These are phyloP conservation scores for Mariannaea sp. DNA, from an alignment of 2,329 filamentous ascomycete species.

Conservation along the genomic window DNA sequence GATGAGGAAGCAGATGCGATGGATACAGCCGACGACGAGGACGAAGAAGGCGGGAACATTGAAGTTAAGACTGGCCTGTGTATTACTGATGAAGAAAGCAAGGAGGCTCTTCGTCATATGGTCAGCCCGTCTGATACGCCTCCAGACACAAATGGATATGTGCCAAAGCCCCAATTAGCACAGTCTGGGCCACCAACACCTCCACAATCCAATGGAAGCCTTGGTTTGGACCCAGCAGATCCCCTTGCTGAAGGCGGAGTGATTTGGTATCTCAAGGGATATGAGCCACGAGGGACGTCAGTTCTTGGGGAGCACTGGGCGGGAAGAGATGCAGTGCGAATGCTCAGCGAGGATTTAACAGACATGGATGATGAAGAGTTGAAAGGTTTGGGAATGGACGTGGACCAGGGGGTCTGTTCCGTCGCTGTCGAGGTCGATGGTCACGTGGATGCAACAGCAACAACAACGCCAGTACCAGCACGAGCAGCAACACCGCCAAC, in stretches of 20 bases:
- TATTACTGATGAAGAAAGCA: slow-evolving; percentile 36
- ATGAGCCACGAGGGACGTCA: slow-evolving; percentile 79
- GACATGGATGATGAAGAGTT: slow-evolving; percentile 92
- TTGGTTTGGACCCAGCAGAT: slow-evolving; percentile 54
- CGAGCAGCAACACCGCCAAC: slow-evolving; percentile 19
- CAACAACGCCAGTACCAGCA: too few relatives aligned
- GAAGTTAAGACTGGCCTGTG: slow-evolving; percentile 51
- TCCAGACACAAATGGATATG: slow-evolving; percentile 55
- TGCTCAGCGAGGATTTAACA: slow-evolving; percentile 83
- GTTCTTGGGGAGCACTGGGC: slow-evolving; percentile 70
- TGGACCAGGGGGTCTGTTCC: slow-evolving; percentile 49
- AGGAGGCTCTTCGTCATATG: slow-evolving; percentile 30
- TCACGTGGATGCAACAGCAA: slow-evolving; percentile 28
- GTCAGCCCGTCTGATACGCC: slow-evolving; percentile 48
- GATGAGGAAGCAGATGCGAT: slow-evolving; percentile 42
- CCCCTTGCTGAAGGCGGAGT: slow-evolving; percentile 75
- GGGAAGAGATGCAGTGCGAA: slow-evolving; percentile 67
- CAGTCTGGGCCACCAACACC: slow-evolving; percentile 64
- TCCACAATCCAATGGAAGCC: slow-evolving; percentile 66
- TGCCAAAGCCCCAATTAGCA: slow-evolving; percentile 36
- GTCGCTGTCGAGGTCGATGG: slow-evolving; percentile 36
- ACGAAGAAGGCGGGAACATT: slow-evolving; percentile 48
- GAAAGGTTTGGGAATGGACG: slow-evolving; percentile 66
- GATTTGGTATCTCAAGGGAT: slow-evolving; percentile 84
- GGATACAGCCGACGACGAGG: slow-evolving; percentile 43